phyloP scores from a whole-genome alignment of 139 green algal species.

The Chlamydomonas sphaeroides region DNA sequence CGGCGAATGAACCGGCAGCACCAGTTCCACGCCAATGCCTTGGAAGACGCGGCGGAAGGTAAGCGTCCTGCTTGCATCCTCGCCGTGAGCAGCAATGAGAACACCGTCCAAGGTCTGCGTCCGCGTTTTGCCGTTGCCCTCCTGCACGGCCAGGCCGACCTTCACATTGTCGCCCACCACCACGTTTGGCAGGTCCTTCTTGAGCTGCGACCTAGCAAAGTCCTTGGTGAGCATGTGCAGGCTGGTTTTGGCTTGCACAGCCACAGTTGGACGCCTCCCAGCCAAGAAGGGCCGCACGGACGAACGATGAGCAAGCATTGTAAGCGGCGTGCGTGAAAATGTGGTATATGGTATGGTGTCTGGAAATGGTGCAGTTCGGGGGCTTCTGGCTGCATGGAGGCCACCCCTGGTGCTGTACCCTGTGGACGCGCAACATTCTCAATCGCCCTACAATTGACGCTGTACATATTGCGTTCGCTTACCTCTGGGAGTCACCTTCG shows the following conservation, averaged over 20 bases:
- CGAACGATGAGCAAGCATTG: constrained; percentile 21
- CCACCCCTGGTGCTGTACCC: too few species aligned
- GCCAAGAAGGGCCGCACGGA: constrained; percentile 24
- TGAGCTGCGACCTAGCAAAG: constrained; percentile 10
- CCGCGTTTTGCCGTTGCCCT: constrained; percentile 63
- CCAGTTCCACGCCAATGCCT: constrained; percentile 67
- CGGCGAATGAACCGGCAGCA: constrained; percentile 58
- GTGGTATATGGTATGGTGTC: too few species aligned
- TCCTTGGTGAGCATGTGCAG: constrained; percentile 30
- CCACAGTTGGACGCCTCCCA: neutral
- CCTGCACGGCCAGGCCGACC: constrained; percentile 53
- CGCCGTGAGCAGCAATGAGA: constrained; percentile 59
- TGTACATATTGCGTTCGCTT: too few species aligned
- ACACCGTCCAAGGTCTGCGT: constrained; percentile 64
- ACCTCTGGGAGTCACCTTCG: too few species aligned
- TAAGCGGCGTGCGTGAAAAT: too few species aligned
- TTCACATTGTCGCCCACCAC: constrained; percentile 63
- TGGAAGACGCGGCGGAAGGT: constrained; percentile 59
- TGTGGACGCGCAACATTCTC: too few species aligned
- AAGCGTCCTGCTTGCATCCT: constrained; percentile 57
- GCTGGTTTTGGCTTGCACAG: constrained; percentile 32
- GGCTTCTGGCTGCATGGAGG: too few species aligned
- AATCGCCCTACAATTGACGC: too few species aligned
- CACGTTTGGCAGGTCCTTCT: constrained; percentile 32
- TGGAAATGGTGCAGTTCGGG: too few species aligned